Base-by-base conservation (phyloP, 768 basidiomycete species). In the Hygrophoropsis aurantiaca region DNA sequence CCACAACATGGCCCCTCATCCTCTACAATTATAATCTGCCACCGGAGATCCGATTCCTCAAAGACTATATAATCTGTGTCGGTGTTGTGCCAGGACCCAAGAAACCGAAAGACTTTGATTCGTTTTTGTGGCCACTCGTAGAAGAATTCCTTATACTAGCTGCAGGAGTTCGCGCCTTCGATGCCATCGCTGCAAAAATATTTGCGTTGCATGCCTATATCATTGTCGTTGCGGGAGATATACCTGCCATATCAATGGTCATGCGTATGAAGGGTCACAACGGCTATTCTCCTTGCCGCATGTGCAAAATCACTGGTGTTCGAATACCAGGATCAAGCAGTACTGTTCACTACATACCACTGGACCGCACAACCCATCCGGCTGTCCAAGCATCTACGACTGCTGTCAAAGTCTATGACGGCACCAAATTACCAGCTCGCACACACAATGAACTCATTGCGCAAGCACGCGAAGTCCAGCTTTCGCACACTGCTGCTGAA, bases 41-140 rank as follows among this genome's bases (percentile, higher is more conserved):
- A 2, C 74, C 74, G 0, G 68, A 70, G 6, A 55, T 68, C 6
- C 61, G 69, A 10, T 69, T 66, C 40, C 74, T 15, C 38, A 76
- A n/a, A n/a, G n/a, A n/a, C n/a, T n/a, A n/a, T n/a, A n/a, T n/a
- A n/a, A n/a, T n/a, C 10, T 59, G 57, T 26, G 34, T 74, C 7
- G 72, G 74, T 24, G 58, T 74, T 32, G 73, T 79, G 36, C 75
- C 74, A 1, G 73, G 76, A 1, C 75, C 71, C 0, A 68, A 70
- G 16, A 68, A 68, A 41, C 72, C 75, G 0, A 60, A 64, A 25
- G 67, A 72, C 41, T 37, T 70, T 20, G 64, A 70, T 40, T 71
- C 72, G 0, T 76, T 74, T 46, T 55, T 67, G 0, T 50, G 42
- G 40, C 73, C 69, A 0, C 48, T 72, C 2, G 50, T 67, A 3